These are phyloP conservation scores for Podospora anserina DNA, from an alignment of 495 filamentous ascomycete species.

Conservation along the genomic window DNA sequence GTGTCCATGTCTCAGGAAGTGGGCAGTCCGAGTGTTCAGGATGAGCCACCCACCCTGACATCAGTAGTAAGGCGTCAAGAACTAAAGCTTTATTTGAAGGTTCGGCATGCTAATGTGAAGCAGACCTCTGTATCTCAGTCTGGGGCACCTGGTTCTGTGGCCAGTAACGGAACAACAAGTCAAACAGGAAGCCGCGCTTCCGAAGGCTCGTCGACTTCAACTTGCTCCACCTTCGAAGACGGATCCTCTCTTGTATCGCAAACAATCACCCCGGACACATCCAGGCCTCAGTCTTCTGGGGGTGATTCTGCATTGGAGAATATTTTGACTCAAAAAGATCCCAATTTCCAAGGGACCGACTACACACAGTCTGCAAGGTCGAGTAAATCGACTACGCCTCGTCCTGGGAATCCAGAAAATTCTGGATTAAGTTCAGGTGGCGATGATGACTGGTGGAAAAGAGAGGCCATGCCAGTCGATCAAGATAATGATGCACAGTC, in stretches of 20 bases:
- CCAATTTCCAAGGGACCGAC: neutral
- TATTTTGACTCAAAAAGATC: neutral
- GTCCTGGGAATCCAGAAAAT: constrained; percentile 13
- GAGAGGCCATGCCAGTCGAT: constrained; percentile 35
- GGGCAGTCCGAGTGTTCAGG: neutral
- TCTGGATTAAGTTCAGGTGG: constrained; percentile 8
- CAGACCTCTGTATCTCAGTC: neutral
- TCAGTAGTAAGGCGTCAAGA: neutral
- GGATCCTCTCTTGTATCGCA: constrained; percentile 39
- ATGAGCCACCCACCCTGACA: neutral
- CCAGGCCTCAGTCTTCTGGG: constrained; percentile 43
- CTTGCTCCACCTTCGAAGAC: constrained; percentile 40
- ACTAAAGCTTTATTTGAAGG: neutral
- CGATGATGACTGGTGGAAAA: constrained; percentile 39
- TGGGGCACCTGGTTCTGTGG: constrained; percentile 7
- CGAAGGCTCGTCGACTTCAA: constrained; percentile 44
- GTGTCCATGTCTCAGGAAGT: neutral
- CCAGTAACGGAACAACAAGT: constrained; percentile 15
- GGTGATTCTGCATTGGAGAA: constrained; percentile 5
- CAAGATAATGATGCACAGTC: constrained; percentile 35
- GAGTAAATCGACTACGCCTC: constrained; percentile 30
- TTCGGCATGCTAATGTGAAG: neutral
- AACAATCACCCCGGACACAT: constrained; percentile 46
- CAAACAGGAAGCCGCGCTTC: constrained; percentile 30
- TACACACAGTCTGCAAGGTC: neutral